Conservation (phyloP, 768 basidiomycete genomes). For the Russula emetica region DNA sequence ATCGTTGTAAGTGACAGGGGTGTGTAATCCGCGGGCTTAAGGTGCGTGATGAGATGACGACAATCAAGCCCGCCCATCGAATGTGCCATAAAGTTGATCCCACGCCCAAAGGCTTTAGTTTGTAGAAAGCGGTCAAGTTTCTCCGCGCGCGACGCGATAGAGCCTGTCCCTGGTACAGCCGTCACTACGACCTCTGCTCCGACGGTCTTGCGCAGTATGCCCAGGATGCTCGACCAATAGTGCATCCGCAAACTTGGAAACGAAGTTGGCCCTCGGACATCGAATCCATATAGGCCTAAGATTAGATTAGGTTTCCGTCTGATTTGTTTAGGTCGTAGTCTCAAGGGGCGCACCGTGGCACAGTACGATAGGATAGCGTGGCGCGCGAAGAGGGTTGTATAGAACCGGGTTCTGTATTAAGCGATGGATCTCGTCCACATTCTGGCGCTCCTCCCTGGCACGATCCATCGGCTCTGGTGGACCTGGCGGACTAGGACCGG, state of each 20-base stretch:
- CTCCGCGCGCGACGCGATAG: constrained; percentile 74
- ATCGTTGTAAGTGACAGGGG: constrained; percentile 87
- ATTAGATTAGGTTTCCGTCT: neutral
- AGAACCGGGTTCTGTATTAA: constrained; percentile 74
- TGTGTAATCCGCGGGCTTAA: constrained; percentile 75
- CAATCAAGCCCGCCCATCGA: constrained; percentile 98
- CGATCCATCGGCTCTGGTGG: neutral
- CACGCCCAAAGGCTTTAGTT: constrained; percentile 61
- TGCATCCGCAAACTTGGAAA: constrained; percentile 65
- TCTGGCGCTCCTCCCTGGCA: constrained; percentile 13
- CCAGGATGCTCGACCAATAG: constrained; percentile 90
- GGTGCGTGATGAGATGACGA: constrained; percentile 83
- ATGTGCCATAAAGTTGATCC: constrained; percentile 91
- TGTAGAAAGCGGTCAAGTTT: constrained; percentile 70
- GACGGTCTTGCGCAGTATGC: constrained; percentile 70
- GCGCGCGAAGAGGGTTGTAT: constrained; percentile 69
- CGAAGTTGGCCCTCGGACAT: constrained; percentile 77
- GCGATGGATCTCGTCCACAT: constrained; percentile 54
- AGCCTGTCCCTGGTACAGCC: constrained; percentile 89
- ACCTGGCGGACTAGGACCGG: neutral
- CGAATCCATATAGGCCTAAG: constrained; percentile 90
- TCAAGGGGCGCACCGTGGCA: constrained; percentile 67
- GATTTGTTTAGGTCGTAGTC: neutral
- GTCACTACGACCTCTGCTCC: constrained; percentile 96
- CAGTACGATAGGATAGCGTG: constrained; percentile 89